Evolutionary conservation across 2,329 filamentous ascomycete species (phyloP).

Genomic region (Boeremia exigua): DNA sequence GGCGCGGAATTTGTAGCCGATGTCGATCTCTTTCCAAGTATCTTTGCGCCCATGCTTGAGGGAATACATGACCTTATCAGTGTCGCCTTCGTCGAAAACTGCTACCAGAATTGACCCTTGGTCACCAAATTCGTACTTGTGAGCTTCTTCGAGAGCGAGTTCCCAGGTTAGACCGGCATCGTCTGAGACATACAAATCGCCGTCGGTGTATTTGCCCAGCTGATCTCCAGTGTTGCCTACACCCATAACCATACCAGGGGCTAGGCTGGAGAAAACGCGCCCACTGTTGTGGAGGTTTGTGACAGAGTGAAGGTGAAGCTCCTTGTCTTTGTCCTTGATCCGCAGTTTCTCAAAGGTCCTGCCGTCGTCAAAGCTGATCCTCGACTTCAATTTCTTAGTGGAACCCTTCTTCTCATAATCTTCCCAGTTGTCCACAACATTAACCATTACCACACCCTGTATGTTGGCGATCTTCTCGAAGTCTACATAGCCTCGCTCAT

Average conservation of each 20-base stretch:
- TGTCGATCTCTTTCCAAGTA: slow-evolving; percentile 74
- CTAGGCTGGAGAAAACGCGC: slow-evolving; percentile 89
- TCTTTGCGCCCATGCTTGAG: slow-evolving; percentile 78
- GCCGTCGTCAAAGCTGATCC: slow-evolving; percentile 96
- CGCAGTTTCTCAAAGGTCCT: slow-evolving; percentile 80
- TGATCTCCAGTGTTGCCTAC: slow-evolving; percentile 85
- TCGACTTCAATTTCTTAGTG: slow-evolving; percentile 73
- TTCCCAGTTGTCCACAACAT: slow-evolving; percentile 85
- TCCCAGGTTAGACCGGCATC: slow-evolving; percentile 89
- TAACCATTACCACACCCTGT: slow-evolving; percentile 90
- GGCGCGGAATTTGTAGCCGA: slow-evolving; percentile 75
- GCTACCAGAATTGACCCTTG: slow-evolving; percentile 89
- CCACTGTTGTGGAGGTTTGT: slow-evolving; percentile 84
- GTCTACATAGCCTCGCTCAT: slow-evolving; percentile 77
- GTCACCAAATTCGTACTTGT: slow-evolving; percentile 97
- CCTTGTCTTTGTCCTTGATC: slow-evolving; percentile 66
- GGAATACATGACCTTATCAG: slow-evolving; percentile 75
- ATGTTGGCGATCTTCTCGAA: slow-evolving; percentile 94
- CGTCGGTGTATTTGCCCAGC: slow-evolving; percentile 73
- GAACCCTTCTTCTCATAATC: slow-evolving; percentile 64
- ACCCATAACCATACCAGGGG: slow-evolving; percentile 91
- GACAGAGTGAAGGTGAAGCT: slow-evolving; percentile 89
- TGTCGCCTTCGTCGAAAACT: slow-evolving; percentile 70
- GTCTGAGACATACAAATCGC: slow-evolving; percentile 86
- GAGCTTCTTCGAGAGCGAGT: slow-evolving; percentile 75